Evolutionary conservation across 495 filamentous ascomycete species (phyloP), one percentile per base, ranked within the genome.

Genomic region (Pyrenopolyporus hunteri): DNA sequence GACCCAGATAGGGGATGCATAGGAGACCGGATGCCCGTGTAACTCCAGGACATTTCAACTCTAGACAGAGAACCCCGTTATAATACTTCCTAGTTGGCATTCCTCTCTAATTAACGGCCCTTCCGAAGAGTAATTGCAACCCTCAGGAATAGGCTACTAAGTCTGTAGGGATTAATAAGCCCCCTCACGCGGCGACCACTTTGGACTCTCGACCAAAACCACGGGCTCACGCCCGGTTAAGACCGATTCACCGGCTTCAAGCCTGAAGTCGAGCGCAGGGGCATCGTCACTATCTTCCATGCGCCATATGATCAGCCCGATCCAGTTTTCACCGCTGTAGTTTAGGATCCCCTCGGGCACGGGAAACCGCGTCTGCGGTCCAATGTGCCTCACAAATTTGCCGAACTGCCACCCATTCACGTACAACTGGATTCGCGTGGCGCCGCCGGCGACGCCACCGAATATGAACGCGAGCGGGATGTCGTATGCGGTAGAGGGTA

Each of bases 391-490:
- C 4, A 76, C 75, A 63, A 84, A 89, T 69, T 89, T 86, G 3
- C 85, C 89, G 59, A 86, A 90, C 73, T 90, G 87, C 67, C 82
- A 91, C 7, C 89, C 89, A 70, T 91, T 91, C 29, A 92, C 85
- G 59, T 77, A 92, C 10, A 91, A 63, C 74, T 84, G 81, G 2
- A 76, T 82, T 2, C 85, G 76, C 59, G 83, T 87, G 20, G 74
- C 67, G 2, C 70, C 36, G 4, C 67, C 57, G 0, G 75, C 78
- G 44, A 57, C 67, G 46, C 83, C 85, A 3, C 65, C 76, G 44
- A 87, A 85, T 61, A 76, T 76, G 64, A 91, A 88, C 20, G 74
- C 75, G 25, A 89, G 61, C 3, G 86, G 85, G 9, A 85, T 78
- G 60, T 91, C 87, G 66, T 81, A 85, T 9, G 76, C 78, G 8